Evolutionary conservation across 208 protist genomes (phyloP), one percentile per base, ranked within the genome.

Genomic region (Acanthamoeba triangularis): DNA sequence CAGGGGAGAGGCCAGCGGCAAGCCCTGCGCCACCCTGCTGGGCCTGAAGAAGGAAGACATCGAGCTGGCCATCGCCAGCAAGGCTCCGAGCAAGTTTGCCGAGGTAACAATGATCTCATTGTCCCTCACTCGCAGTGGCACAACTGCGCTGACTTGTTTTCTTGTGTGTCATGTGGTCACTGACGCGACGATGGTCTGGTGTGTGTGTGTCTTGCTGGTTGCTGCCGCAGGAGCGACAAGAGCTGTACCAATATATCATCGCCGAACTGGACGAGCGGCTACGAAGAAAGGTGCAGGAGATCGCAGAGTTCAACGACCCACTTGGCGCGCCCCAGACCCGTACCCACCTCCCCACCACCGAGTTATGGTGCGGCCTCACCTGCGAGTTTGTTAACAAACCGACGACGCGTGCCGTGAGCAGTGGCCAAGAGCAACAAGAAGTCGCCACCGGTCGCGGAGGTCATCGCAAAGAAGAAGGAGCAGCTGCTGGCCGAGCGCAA

Each of bases 1-100:
- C 13, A 18, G 14, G 49, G 49, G 49, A 54, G 23, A 65, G 59
- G 16, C 59, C 59, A 65, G 59, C 59, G 25, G 7, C 23, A 23
- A 65, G 59, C 23, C 59, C 2, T 20, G 23, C 23, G 59, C 30
- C 23, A 65, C 59, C 7, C 59, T 65, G 6, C 59, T 65, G 59
- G 59, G 59, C 59, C 59, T 65, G 23, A 65, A 65, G 59, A 65
- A 65, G 59, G 59, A 65, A n/a, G 59, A 65, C 59, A n/a, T 65
- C 59, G 59, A 65, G 59, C 59, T 65, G 59, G 59, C 59, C 59
- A 65, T 65, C 25, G 59, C 59, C 23, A 65, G 59, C 59, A 65
- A 65, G 25, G 59, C 59, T 18, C 59, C 59, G 23, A 65, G 59
- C 59, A 65, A 65, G 59, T 65, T 65, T 18, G 59, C 59, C 25